Evolutionary conservation across 495 filamentous ascomycete species (phyloP).

Genomic region (Alectoria sarmentosa): DNA sequence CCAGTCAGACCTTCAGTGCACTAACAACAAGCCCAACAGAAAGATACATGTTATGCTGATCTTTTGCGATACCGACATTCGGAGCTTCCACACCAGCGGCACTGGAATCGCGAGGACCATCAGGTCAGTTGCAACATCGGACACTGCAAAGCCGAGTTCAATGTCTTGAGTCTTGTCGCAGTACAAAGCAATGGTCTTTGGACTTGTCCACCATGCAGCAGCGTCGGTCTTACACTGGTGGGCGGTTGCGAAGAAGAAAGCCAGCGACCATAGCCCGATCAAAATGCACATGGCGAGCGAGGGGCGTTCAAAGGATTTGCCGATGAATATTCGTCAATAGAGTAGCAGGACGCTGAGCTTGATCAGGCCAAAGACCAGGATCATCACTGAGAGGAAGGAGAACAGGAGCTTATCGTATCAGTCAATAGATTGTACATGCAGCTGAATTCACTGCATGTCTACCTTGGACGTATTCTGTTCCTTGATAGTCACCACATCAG

Average conservation of each 20-base stretch:
- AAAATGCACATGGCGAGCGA: constrained; percentile 6
- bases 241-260: constrained; percentile 8
- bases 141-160: constrained; percentile 5
- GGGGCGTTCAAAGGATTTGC: not conserved
- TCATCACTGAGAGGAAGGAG: not conserved
- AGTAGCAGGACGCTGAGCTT: constrained; percentile 10
- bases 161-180: constrained; percentile 7
- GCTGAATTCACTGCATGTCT: not conserved
- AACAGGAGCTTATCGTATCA: not conserved
- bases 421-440: not conserved
- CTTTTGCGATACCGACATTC: constrained; percentile 2
- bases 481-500: constrained; percentile 31
- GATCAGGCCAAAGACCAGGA: not conserved
- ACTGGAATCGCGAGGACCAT: not conserved
- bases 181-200: not conserved
- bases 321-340: constrained; percentile 9
- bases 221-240: constrained; percentile 7
- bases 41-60: not conserved
- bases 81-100: constrained; percentile 7
- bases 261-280: constrained; percentile 11
- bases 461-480: constrained; percentile 20
- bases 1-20: no score
- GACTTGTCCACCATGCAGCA: constrained; percentile 7
- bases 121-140: constrained; percentile 13
- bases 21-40: constrained; percentile 7